phyloP scores from a whole-genome alignment of 139 green algal species.

The Diplosphaera chodatii region DNA sequence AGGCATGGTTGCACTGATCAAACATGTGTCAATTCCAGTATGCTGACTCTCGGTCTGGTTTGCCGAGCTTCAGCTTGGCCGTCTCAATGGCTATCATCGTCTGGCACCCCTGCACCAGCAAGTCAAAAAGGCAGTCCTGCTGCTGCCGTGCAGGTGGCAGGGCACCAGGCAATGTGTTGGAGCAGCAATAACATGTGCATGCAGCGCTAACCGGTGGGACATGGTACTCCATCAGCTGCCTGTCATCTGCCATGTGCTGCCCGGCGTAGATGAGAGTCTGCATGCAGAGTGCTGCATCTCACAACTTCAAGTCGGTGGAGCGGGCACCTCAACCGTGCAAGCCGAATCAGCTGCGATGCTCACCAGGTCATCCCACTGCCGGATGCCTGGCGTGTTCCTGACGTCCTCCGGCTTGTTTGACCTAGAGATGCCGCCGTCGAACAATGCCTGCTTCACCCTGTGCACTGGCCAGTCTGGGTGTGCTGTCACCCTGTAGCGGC shows the following conservation, averaged over 20 bases:
- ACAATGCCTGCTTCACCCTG: constrained; percentile 79
- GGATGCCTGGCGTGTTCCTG: constrained; percentile 69
- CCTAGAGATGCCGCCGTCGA: constrained; percentile 70
- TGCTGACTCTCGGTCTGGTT: constrained; percentile 68
- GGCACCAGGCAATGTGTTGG: background rate
- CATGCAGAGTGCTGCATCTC: background rate
- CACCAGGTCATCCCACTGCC: constrained; percentile 70
- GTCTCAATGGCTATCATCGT: constrained; percentile 79
- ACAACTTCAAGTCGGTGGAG: background rate
- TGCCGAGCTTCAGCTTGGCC: constrained; percentile 64
- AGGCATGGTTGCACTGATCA: too few relatives aligned
- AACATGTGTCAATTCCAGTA: constrained; percentile 88
- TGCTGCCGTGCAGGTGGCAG: background rate
- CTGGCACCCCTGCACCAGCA: constrained; percentile 68
- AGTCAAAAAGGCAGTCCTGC: too few relatives aligned
- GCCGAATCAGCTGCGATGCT: background rate
- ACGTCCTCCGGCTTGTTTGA: constrained; percentile 69
- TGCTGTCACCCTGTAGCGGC: constrained; percentile 78
- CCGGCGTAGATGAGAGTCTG: constrained; percentile 69
- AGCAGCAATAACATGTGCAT: background rate
- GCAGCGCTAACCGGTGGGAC: constrained; percentile 63
- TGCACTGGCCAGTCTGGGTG: constrained; percentile 61
- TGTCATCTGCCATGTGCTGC: constrained; percentile 65
- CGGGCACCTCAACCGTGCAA: background rate
- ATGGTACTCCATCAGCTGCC: constrained; percentile 64